Evolutionary conservation across 129 eudicot genomes (phyloP), one percentile per base, ranked within the genome.

Genomic region (Logfia minima): DNA sequence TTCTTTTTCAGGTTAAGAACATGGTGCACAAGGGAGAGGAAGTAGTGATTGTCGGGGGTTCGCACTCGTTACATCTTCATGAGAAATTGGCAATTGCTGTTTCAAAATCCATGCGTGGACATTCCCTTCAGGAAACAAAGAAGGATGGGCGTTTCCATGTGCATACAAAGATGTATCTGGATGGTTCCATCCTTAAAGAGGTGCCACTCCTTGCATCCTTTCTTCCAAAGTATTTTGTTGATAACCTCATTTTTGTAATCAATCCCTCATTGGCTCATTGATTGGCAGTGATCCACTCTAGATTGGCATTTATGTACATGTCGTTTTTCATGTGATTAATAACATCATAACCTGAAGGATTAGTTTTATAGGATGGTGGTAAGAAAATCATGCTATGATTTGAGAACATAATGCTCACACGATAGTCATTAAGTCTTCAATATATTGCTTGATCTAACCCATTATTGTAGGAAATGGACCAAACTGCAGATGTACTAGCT

Each of bases 131-230:
- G 73, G 99, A 95, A 85, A 95, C 99, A 71, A 91, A 91, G 81
- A 95, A 89, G 58, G 96, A 95, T 75, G 99, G 99, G 9, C 96
- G 99, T 61, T 91, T 95, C 78, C 99, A 95, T 88, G 99, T 95
- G 55, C 93, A 91, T 62, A 91, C 99, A 52, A 95, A 86, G 83
- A 95, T 96, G 17, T 95, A 86, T 89, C 83, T 95, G 41, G 99
- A 95, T 88, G 97, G 99, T 75, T 93, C 99, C 35, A 89, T 95
- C 81, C 96, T 95, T 71, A 95, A 85, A 87, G 99, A 95, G 94
- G 99, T 89, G n/a, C 71, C 13, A 14, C 70, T 32, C 8, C 52
- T 37, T 8, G 6, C 43, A 37, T 37, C 43, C 43, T 37, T 37
- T 37, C 10, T 8, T 7, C 43, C 43, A 37, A 1, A 35, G 8